Conservation (phyloP, 2,329 filamentous ascomycete genomes). For the Gyromitra esculenta region DNA sequence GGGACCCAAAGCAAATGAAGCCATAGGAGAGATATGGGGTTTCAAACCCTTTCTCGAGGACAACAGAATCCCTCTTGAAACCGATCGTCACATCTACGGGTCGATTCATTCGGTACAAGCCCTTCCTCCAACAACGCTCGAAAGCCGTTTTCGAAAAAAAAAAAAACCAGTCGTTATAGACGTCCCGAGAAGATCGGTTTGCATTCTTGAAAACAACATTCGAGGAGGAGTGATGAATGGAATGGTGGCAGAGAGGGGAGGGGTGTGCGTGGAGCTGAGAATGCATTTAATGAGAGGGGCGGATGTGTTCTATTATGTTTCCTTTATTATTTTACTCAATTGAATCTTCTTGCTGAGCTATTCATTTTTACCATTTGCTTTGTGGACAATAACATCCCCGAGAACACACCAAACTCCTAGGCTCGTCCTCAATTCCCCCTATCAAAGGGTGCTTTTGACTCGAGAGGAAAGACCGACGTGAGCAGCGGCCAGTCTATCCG, state of each 20-base stretch:
- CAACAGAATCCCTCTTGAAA: background rate
- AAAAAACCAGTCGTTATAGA: too few species aligned
- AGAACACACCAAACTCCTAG: background rate
- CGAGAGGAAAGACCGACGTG: background rate
- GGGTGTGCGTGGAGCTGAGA: background rate
- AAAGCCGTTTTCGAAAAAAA: too few species aligned
- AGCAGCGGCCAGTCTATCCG: background rate
- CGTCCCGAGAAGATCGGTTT: too few species aligned
- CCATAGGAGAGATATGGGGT: background rate
- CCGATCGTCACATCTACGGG: background rate
- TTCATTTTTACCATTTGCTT: background rate
- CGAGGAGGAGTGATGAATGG: background rate
- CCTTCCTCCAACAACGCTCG: background rate
- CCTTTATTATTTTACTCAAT: background rate
- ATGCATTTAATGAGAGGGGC: background rate
- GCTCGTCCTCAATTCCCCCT: background rate
- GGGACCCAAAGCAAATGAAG: background rate
- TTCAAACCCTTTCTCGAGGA: background rate
- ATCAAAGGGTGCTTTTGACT: background rate
- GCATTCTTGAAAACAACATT: too few species aligned
- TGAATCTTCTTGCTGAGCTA: background rate
- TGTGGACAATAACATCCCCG: background rate
- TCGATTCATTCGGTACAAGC: background rate
- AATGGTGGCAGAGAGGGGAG: background rate
- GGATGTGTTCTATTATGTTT: background rate